Percentiles rank a stretch among this genome's conserved stretches.
These are phyloP conservation scores for Myxozyma monticola DNA, from an alignment of 805 yeast species.

Conservation along the genomic window DNA sequence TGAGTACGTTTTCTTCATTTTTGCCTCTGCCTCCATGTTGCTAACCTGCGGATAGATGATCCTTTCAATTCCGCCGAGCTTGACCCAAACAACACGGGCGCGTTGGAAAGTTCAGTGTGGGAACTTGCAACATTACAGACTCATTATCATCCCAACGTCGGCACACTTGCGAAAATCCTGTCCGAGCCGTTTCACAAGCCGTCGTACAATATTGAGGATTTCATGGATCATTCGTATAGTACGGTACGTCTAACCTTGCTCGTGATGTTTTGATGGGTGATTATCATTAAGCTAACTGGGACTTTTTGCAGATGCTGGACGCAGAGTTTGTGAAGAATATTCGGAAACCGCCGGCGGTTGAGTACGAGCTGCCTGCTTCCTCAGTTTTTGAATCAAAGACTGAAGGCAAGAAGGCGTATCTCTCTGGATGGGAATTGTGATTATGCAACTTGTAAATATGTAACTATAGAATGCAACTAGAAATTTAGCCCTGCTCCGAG, in stretches of 20 bases:
- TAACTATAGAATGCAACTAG: background rate
- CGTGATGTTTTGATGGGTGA: conserved; percentile 57
- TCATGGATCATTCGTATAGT: conserved; percentile 85
- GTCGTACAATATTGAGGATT: conserved; percentile 87
- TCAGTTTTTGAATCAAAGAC: conserved; percentile 39
- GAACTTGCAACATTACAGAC: conserved; percentile 75
- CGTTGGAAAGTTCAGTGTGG: conserved; percentile 87
- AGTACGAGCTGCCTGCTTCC: conserved; percentile 52
- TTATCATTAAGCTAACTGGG: conserved; percentile 42
- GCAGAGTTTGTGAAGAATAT: conserved; percentile 47
- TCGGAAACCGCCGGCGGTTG: conserved; percentile 60
- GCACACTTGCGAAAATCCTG: conserved; percentile 84
- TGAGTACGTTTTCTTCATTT: conserved; percentile 6
- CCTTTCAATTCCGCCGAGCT: conserved; percentile 62
- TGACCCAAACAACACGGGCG: conserved; percentile 78
- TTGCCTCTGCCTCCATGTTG: background rate
- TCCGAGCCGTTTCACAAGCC: conserved; percentile 88
- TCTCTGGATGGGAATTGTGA: conserved; percentile 19
- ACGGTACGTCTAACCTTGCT: conserved; percentile 41
- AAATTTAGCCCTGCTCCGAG: background rate
- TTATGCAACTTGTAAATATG: background rate
- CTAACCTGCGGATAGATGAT: conserved; percentile 45
- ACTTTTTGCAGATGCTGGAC: conserved; percentile 47
- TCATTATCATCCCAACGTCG: conserved; percentile 95
- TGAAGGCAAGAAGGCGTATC: conserved; percentile 36